Percentiles rank a stretch among this genome's conserved stretches.
These are phyloP conservation scores for Pelargonium australe DNA, from an alignment of 441 rosid genomes.

Conservation along the genomic window DNA sequence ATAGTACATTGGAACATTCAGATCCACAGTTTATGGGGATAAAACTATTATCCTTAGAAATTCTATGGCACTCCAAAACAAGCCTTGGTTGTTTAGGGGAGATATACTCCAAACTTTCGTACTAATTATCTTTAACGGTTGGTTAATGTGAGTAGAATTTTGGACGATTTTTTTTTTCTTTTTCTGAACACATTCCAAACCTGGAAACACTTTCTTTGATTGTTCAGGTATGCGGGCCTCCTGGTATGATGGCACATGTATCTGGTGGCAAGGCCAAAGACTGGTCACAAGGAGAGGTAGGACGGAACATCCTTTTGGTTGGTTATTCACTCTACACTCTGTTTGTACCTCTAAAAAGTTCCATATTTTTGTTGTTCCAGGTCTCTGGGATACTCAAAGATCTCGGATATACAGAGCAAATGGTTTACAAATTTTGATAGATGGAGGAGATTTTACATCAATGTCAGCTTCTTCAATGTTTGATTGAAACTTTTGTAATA, in stretches of 20 bases:
- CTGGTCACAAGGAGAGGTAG: conserved; percentile 88
- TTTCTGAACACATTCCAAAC: neutral
- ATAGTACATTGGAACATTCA: neutral
- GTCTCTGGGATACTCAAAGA: conserved; percentile 81
- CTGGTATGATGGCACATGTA: conserved; percentile 94
- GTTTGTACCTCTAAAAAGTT: neutral
- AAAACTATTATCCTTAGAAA: neutral
- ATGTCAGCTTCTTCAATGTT: neutral
- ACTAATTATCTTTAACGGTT: too few species aligned
- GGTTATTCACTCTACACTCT: neutral
- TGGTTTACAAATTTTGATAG: conserved; percentile 86
- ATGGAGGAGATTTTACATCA: conserved; percentile 15
- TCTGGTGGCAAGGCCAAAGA: conserved; percentile 92
- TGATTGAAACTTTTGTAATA: neutral
- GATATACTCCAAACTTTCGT: neutral
- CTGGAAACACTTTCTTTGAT: conserved; percentile 1
- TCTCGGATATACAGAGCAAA: conserved; percentile 73
- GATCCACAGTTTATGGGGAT: neutral
- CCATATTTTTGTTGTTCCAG: conserved; percentile 37
- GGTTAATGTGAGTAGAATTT: too few species aligned
- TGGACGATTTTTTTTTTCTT: neutral
- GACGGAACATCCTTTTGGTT: conserved; percentile 10
- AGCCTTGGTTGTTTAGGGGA: neutral
- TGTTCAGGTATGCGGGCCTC: conserved; percentile 89
- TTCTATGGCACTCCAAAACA: neutral